These are phyloP conservation scores for Xylariales sp. DNA, from an alignment of 2,329 filamentous ascomycete species.

Conservation along the genomic window DNA sequence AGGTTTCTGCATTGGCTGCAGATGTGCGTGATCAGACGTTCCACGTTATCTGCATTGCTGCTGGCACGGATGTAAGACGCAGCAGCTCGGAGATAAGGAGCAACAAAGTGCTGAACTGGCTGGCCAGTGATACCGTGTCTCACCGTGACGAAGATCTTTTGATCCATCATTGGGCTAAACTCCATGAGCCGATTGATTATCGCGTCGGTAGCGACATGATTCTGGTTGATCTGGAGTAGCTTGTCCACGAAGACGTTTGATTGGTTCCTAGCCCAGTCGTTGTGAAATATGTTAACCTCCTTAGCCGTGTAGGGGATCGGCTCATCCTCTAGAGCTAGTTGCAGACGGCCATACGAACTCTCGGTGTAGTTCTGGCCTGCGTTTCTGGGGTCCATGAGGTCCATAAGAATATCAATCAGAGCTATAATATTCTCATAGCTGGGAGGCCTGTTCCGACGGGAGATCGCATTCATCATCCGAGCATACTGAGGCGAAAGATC, in stretches of 20 bases:
- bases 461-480: slow-evolving; percentile 47
- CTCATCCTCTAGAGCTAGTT: slow-evolving; percentile 24
- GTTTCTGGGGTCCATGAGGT: slow-evolving; percentile 35
- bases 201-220: slow-evolving; percentile 41
- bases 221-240: slow-evolving; percentile 59
- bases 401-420: slow-evolving; percentile 42
- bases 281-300: slow-evolving; percentile 43
- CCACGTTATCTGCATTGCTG: slow-evolving; percentile 27
- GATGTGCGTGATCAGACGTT: slow-evolving; percentile 38
- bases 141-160: slow-evolving; percentile 48
- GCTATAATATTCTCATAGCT: slow-evolving; percentile 50
- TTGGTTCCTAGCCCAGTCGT: slow-evolving; percentile 32
- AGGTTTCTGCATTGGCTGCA: slow-evolving; percentile 37
- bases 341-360: slow-evolving; percentile 33
- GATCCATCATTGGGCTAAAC: slow-evolving; percentile 46
- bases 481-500: slow-evolving; percentile 51
- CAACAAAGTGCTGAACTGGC: slow-evolving; percentile 39
- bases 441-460: slow-evolving; percentile 48
- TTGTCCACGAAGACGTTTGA: slow-evolving; percentile 60
- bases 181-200: slow-evolving; percentile 56
- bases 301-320: slow-evolving; percentile 39
- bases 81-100: slow-evolving; percentile 55
- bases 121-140: slow-evolving; percentile 49
- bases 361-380: slow-evolving; percentile 33
- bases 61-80: slow-evolving; percentile 46